Evolutionary conservation across 768 basidiomycete species (phyloP).

Genomic region (Boletus vinaceobasis): DNA sequence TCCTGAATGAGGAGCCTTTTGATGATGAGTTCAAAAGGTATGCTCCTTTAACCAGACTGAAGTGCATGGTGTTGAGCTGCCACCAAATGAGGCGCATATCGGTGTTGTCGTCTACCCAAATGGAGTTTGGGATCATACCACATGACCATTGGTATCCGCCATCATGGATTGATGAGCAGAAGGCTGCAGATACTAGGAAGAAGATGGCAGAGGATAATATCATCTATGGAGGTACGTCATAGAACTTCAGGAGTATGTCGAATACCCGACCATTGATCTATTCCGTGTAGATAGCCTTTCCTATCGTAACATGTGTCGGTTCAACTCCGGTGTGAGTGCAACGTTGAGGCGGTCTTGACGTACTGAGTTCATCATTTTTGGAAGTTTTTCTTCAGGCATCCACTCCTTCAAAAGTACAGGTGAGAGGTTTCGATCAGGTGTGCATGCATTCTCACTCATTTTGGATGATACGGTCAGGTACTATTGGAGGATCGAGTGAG

Average conservation of each 20-base stretch:
- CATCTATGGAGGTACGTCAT: constrained; percentile 46
- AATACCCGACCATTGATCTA: not conserved
- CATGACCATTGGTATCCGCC: constrained; percentile 67
- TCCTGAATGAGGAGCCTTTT: constrained; percentile 63
- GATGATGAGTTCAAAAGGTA: constrained; percentile 48
- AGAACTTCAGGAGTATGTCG: not conserved
- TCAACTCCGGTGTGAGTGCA: constrained; percentile 59
- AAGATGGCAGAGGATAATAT: constrained; percentile 48
- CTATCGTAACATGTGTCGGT: constrained; percentile 77
- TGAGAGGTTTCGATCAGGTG: constrained; percentile 1
- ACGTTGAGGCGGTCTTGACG: not conserved
- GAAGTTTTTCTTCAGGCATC: constrained; percentile 50
- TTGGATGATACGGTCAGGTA: constrained; percentile 12
- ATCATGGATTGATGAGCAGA: constrained; percentile 66
- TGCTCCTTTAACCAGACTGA: not conserved
- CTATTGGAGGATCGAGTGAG: constrained; percentile 31
- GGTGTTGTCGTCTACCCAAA: constrained; percentile 42
- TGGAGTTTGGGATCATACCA: constrained; percentile 58
- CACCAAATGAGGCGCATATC: constrained; percentile 27
- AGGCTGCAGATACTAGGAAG: constrained; percentile 47
- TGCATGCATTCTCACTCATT: not conserved
- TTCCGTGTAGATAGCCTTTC: constrained; percentile 13
- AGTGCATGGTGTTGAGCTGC: constrained; percentile 14
- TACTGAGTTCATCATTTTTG: not conserved
- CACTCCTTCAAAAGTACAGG: constrained; percentile 30